Base-by-base conservation (phyloP, 805 yeast species). In the Lipomyces sp. region DNA sequence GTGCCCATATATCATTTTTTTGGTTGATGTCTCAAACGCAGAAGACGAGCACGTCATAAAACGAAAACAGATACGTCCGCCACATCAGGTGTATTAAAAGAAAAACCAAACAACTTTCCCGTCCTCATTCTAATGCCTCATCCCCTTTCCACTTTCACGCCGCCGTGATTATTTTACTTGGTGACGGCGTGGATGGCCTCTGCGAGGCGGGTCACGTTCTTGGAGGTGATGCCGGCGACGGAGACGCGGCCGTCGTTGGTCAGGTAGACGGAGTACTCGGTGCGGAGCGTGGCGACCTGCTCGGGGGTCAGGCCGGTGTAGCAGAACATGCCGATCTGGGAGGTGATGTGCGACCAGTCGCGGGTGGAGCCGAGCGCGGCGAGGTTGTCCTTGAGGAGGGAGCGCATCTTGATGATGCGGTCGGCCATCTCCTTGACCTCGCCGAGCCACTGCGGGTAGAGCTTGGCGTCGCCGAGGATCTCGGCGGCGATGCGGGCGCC, bases 311-410 rank as follows among this genome's bases (percentile, higher is more conserved):
- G 76, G 6, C 96, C 96, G 32, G 97, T 90, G 74, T 78, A 91
- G 63, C 91, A 86, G 72, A 91, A 91, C 98, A 91, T 91, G 62
- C 98, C 98, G 67, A 91, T 84, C 70, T 91, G 98, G 65, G 82
- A 78, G 49, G 85, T 74, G 63, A 91, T 76, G 66, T 86, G 95
- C 47, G 83, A 84, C 98, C 98, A 91, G 68, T 80, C 75, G 61
- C 83, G 76, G 65, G 71, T 75, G 65, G 81, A 72, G 65, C 74
- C 80, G 53, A 70, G 74, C 57, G 49, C 65, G 73, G 74, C 81
- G 63, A 88, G 77, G 55, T 79, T 74, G 47, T 78, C 76, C 68
- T 79, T 79, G 65, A 91, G 75, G 54, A 77, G 69, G 48, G 71
- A 64, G 68, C 97, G 79, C 76, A 89, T 87, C 26, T 74, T 69